These are phyloP conservation scores for Penicillium sp. DNA, from an alignment of 2,329 filamentous ascomycete genomes.

Conservation along the genomic window DNA sequence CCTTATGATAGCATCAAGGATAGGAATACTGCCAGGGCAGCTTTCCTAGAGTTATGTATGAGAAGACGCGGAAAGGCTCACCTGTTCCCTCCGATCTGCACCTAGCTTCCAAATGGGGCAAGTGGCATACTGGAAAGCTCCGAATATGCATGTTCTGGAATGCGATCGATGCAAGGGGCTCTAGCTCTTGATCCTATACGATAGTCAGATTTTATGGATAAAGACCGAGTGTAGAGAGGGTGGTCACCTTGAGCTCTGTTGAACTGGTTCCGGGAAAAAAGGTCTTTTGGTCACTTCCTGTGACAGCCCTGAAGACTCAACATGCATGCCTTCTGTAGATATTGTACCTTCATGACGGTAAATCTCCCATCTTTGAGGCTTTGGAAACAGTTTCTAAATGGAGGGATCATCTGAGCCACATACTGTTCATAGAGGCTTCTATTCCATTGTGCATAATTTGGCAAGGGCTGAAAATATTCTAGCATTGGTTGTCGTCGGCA, in stretches of 20 bases:
- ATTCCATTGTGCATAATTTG: background rate
- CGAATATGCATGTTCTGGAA: constrained; percentile 10
- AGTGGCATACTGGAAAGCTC: constrained; percentile 14
- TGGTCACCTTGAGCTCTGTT: background rate
- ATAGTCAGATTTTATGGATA: background rate
- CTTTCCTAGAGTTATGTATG: background rate
- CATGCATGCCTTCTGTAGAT: background rate
- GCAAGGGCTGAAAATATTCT: background rate
- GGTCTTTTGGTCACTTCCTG: background rate
- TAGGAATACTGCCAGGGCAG: background rate
- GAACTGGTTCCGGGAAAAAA: background rate
- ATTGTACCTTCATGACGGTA: background rate
- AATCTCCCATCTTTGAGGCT: background rate
- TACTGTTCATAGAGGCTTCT: background rate
- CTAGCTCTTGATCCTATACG: background rate
- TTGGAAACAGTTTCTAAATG: background rate
- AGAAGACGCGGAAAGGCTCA: background rate
- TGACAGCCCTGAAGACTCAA: constrained; percentile 1
- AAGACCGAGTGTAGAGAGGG: background rate
- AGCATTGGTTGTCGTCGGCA: background rate
- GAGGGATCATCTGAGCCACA: background rate
- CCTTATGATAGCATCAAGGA: constrained; percentile 1
- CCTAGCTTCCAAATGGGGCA: constrained; percentile 2
- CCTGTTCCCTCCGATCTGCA: constrained; percentile 4
- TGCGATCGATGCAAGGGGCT: constrained; percentile 3